Percentiles rank a stretch among this genome's conserved stretches.
These are phyloP conservation scores for Jaapia argillacea DNA, from an alignment of 768 basidiomycete species.

Conservation along the genomic window DNA sequence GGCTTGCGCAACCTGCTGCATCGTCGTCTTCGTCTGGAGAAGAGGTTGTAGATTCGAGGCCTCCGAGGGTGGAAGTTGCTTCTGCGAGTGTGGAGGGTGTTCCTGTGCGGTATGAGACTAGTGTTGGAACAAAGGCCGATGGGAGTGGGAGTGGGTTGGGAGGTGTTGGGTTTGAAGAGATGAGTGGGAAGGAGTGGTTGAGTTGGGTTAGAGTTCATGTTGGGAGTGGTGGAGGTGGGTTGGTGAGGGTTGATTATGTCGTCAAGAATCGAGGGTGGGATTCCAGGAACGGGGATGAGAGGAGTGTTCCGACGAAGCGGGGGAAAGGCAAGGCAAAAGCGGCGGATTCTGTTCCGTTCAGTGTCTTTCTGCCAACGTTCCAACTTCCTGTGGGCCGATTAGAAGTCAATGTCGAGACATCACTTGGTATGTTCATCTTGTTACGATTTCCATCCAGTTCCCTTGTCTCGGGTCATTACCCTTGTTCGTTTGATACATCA, in stretches of 20 bases:
- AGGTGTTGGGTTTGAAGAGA: conserved; percentile 39
- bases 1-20: conserved; percentile 37
- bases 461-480: conserved; percentile 2
- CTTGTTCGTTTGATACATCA: neutral
- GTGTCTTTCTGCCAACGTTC: conserved; percentile 64
- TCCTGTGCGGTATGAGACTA: conserved; percentile 50
- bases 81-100: conserved; percentile 56
- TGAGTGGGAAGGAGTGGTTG: conserved; percentile 48
- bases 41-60: conserved; percentile 10
- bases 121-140: conserved; percentile 26
- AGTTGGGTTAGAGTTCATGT: conserved; percentile 55
- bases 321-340: conserved; percentile 27
- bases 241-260: conserved; percentile 56
- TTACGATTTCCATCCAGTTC: no score
- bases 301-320: conserved; percentile 4
- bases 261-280: conserved; percentile 24
- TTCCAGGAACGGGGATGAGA: conserved; percentile 5
- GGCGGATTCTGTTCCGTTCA: conserved; percentile 17
- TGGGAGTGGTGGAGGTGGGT: conserved; percentile 39
- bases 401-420: conserved; percentile 47
- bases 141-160: conserved; percentile 22
- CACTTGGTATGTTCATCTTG: conserved; percentile 45
- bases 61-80: conserved; percentile 42
- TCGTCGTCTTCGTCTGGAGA: conserved; percentile 10
- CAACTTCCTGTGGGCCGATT: conserved; percentile 56